Evolutionary conservation across 2,329 filamentous ascomycete species (phyloP).

Genomic region (Calonectria pteridis): DNA sequence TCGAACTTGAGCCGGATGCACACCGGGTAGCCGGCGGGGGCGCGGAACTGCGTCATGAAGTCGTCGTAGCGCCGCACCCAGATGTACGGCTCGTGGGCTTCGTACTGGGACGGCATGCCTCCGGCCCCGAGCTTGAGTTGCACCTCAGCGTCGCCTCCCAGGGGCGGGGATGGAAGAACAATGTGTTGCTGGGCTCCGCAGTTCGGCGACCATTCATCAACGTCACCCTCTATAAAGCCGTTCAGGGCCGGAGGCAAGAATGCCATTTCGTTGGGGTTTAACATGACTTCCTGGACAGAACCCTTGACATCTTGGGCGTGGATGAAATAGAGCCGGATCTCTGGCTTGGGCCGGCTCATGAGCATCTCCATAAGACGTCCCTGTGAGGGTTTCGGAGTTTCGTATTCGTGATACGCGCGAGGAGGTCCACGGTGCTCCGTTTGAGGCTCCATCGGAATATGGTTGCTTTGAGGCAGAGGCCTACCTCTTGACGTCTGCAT

Average conservation of each 20-base stretch:
- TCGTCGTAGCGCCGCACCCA: slow-evolving; percentile 20
- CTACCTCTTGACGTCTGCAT: neutral
- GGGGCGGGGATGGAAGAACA: neutral
- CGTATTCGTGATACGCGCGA: neutral
- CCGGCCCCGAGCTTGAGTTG: slow-evolving; percentile 26
- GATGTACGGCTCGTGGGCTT: slow-evolving; percentile 6
- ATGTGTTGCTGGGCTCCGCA: neutral
- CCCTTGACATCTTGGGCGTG: neutral
- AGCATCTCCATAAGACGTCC: neutral
- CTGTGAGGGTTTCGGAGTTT: neutral
- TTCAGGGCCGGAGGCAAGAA: neutral
- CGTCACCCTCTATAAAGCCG: neutral
- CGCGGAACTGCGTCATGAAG: neutral
- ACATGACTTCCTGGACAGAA: neutral
- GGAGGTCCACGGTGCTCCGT: slow-evolving; percentile 4
- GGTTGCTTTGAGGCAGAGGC: neutral
- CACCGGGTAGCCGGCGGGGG: slow-evolving; percentile 25
- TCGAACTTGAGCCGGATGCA: slow-evolving; percentile 29
- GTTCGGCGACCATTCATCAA: neutral
- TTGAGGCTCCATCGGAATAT: neutral
- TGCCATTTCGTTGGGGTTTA: neutral
- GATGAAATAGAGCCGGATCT: slow-evolving; percentile 6
- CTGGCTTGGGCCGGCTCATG: neutral
- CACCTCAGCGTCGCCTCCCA: neutral
- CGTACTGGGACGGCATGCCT: slow-evolving; percentile 17